These are phyloP conservation scores for Auriscalpium microsporum DNA, from an alignment of 768 basidiomycete genomes.

Conservation along the genomic window DNA sequence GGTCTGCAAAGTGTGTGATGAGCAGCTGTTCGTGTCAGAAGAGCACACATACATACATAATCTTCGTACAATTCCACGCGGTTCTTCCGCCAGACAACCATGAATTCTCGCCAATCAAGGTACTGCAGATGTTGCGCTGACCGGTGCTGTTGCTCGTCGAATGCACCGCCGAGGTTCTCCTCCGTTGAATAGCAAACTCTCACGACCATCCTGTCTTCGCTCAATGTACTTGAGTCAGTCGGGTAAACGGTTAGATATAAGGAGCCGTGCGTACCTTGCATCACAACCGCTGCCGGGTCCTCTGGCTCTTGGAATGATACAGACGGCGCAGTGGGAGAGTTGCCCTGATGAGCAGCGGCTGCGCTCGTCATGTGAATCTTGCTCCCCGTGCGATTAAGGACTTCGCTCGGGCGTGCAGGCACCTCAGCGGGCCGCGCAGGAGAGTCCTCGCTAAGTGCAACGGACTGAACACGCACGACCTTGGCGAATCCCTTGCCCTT, in stretches of 20 bases:
- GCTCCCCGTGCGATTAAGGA: conserved; percentile 52
- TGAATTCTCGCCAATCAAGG: conserved; percentile 72
- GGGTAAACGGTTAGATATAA: conserved; percentile 13
- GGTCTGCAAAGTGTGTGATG: conserved; percentile 28
- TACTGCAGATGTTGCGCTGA: conserved; percentile 50
- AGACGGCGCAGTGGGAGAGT: conserved; percentile 14
- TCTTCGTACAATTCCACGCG: conserved; percentile 79
- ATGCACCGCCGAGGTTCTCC: conserved; percentile 39
- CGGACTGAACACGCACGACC: conserved; percentile 2
- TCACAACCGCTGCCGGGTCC: conserved; percentile 29
- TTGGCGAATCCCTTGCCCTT: conserved; percentile 13
- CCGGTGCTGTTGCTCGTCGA: conserved; percentile 64
- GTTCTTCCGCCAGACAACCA: conserved; percentile 78
- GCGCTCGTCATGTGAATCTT: conserved; percentile 58
- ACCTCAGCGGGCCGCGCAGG: not conserved
- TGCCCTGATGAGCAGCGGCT: conserved; percentile 39
- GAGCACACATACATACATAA: conserved; percentile 45
- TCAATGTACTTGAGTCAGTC: conserved; percentile 3
- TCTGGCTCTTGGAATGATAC: too few relatives aligned
- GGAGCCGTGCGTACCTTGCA: conserved; percentile 50
- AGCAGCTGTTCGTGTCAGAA: not conserved
- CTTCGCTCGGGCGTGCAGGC: conserved; percentile 51
- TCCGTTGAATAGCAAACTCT: conserved; percentile 57
- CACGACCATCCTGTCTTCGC: conserved; percentile 83
- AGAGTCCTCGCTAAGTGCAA: too few relatives aligned